Evolutionary conservation across 2,329 filamentous ascomycete species (phyloP), one percentile per base, ranked within the genome.

Genomic region (Diaporthe ampelina): DNA sequence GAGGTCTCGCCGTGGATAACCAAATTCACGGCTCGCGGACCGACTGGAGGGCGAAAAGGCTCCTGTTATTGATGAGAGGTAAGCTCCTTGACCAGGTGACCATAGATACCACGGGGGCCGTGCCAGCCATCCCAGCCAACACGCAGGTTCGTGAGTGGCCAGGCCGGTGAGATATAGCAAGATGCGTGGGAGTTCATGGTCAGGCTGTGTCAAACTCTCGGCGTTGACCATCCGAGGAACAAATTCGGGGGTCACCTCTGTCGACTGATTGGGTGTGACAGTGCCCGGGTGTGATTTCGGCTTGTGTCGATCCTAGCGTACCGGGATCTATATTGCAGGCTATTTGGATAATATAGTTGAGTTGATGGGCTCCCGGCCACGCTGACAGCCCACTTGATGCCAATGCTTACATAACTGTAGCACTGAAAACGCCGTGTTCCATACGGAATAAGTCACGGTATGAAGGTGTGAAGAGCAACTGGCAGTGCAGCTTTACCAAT

Each of bases 281-380:
- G 32, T 10, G 3, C 17, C 15, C 24, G 15, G 45, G 32, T 52
- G 63, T 67, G 63, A 45, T 54, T 40, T 68, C 63, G 63, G 63
- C 48, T 54, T 68, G 13, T 68, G 63, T 68, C 48, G 63, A 68
- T 29, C 63, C 63, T 68, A 68, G 63, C 63, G 63, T 68, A 54
- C 63, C 63, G 48, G 63, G 48, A 68, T 48, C 68, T 71, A 61
- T 40, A 63, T 50, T 73, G 45, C 63, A 73, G 70, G 61, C 73
- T 67, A 70, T 75, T 54, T 73, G 73, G 70, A 73, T 73, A 75
- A 75, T 73, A 43, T 37, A 50, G 45, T 26, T 24, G 54, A 24
- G 29, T 17, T 43, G 40, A 61, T 54, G 50, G 40, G 45, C 4
- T 40, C 48, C 63, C n/a, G 48, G 17, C 19, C 32, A 54, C 9